Evolutionary conservation across 768 basidiomycete genomes (phyloP).

Genomic region (Lentinula sp.): DNA sequence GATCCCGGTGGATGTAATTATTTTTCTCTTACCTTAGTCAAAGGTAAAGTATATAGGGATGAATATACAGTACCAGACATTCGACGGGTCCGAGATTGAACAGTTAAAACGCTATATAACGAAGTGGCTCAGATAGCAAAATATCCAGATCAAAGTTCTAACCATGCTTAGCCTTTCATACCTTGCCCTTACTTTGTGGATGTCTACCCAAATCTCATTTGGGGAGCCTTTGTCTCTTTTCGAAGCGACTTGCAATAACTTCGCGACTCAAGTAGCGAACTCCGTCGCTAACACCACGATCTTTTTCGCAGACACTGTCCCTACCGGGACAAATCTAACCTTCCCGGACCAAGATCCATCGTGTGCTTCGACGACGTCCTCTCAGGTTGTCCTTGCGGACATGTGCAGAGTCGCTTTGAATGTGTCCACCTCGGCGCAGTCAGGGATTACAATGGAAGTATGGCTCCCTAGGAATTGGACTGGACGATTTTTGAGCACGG

Average conservation of each 20-base stretch:
- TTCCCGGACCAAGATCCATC: background rate
- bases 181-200: background rate
- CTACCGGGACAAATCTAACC: background rate
- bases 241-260: background rate
- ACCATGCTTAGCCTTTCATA: background rate
- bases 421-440: constrained; percentile 7
- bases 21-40: too few relatives aligned
- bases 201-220: background rate
- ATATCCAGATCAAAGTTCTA: too few relatives aligned
- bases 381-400: background rate
- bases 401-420: constrained; percentile 9
- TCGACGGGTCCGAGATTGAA: background rate
- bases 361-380: background rate
- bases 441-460: constrained; percentile 8
- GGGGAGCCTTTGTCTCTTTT: background rate
- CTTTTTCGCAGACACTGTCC: background rate
- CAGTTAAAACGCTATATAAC: background rate
- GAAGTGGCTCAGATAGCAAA: background rate
- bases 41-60: too few relatives aligned
- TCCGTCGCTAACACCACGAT: background rate
- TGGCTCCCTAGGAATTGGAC: constrained; percentile 11
- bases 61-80: too few relatives aligned
- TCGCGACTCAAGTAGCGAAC: background rate
- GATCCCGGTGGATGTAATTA: too few relatives aligned
- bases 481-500: constrained; percentile 8